Conservation (phyloP, 2,329 filamentous ascomycete species). For the Podosphaera leucotricha region DNA sequence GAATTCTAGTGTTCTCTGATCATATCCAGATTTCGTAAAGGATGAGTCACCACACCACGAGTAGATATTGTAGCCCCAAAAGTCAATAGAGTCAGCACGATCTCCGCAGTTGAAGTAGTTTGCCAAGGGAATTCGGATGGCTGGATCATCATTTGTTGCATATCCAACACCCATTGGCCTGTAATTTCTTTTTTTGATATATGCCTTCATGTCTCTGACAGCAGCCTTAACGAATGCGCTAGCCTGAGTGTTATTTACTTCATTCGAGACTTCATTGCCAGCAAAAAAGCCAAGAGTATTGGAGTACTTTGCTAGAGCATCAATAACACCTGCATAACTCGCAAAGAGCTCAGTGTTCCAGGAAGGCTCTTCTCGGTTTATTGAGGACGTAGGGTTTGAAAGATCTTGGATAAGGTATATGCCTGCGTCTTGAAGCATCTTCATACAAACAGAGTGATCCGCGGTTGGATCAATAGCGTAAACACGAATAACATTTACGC, state of each 20-base stretch:
- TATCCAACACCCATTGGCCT: conserved; percentile 2
- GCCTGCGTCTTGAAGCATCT: conserved; percentile 53
- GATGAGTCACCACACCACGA: conserved; percentile 85
- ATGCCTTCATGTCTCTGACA: conserved; percentile 3
- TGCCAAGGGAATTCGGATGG: conserved; percentile 60
- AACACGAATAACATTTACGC: conserved; percentile 83
- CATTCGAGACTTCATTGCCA: conserved; percentile 91
- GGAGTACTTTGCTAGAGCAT: conserved; percentile 56
- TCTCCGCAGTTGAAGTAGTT: conserved; percentile 88
- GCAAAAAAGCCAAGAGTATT: conserved; percentile 97
- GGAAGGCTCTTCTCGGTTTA: conserved; percentile 54
- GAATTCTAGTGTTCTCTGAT: conserved; percentile 68
- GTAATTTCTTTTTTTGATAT: conserved; percentile 2
- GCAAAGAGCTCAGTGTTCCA: conserved; percentile 62
- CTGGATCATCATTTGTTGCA: conserved; percentile 27
- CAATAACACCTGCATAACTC: conserved; percentile 67
- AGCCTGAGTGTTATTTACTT: conserved; percentile 65
- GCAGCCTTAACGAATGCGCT: conserved; percentile 70
- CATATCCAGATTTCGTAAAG: conserved; percentile 56
- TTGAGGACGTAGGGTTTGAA: conserved; percentile 56
- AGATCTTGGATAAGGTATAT: conserved; percentile 94
- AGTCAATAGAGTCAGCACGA: conserved; percentile 50
- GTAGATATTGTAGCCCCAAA: conserved; percentile 99
- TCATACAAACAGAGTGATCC: conserved; percentile 72
- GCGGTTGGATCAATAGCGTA: conserved; percentile 69